A percentile compares a stretch with the other conserved stretches of the same genome.
Conservation (phyloP, 768 basidiomycete species). For the Trametes sanguinea region DNA sequence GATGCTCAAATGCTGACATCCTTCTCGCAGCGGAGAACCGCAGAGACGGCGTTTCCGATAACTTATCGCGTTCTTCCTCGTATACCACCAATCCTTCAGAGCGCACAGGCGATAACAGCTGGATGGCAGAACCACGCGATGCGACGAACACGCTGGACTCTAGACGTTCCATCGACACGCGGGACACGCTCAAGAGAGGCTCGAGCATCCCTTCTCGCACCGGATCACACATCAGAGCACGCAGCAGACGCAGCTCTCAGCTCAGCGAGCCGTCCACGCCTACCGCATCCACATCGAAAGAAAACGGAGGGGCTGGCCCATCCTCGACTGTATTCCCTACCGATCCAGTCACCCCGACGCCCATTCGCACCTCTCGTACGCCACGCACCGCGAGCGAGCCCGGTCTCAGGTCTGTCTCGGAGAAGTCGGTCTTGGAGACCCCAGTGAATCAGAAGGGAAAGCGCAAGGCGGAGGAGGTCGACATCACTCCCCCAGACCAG, state of each 20-base stretch:
- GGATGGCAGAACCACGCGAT: conserved; percentile 25
- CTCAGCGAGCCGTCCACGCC: conserved; percentile 26
- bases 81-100: conserved; percentile 6
- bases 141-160: conserved; percentile 26
- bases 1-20: background rate
- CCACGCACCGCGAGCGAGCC: conserved; percentile 31
- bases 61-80: conserved; percentile 21
- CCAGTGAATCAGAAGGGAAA: conserved; percentile 51
- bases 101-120: conserved; percentile 19
- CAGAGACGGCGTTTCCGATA: conserved; percentile 19
- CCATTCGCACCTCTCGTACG: conserved; percentile 18
- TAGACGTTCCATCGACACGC: conserved; percentile 11
- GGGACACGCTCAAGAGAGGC: conserved; percentile 19
- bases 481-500: conserved; percentile 66
- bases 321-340: conserved; percentile 21
- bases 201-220: conserved; percentile 15
- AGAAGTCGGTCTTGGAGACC: conserved; percentile 29
- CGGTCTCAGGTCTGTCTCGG: conserved; percentile 23
- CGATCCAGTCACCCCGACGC: background rate
- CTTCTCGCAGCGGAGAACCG: conserved; percentile 7
- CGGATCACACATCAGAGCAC: conserved; percentile 14
- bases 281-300: conserved; percentile 25
- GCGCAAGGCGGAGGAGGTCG: conserved; percentile 75
- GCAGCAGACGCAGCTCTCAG: conserved; percentile 28
- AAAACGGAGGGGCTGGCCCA: conserved; percentile 26